phyloP scores from a whole-genome alignment of 352 stramenopile species.

The Phytophthora agathidicida region DNA sequence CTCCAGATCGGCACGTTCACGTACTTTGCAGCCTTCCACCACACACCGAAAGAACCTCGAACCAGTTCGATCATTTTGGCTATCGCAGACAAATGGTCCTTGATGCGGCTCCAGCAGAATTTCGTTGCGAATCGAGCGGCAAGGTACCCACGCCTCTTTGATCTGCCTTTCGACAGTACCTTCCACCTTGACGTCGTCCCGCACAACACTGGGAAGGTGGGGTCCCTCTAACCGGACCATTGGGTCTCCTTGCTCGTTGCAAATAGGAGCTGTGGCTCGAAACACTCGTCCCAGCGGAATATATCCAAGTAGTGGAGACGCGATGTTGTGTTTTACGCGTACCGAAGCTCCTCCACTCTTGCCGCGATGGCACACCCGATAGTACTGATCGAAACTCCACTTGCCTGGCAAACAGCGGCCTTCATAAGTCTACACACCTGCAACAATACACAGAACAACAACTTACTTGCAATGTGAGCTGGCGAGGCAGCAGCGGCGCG shows the following conservation, averaged over 20 bases:
- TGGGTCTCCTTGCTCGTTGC: constrained; percentile 75
- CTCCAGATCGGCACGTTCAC: constrained; percentile 48
- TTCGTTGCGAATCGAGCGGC: constrained; percentile 78
- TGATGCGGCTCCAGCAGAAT: constrained; percentile 63
- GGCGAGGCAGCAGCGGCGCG: constrained; percentile 27
- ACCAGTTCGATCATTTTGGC: neutral
- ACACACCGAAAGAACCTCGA: constrained; percentile 72
- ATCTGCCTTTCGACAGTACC: constrained; percentile 20
- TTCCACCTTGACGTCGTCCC: constrained; percentile 19
- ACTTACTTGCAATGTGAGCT: constrained; percentile 34
- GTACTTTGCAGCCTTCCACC: constrained; percentile 80
- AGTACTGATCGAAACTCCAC: constrained; percentile 69
- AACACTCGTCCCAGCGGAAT: constrained; percentile 76
- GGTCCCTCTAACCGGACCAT: constrained; percentile 73
- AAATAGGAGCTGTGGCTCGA: constrained; percentile 54
- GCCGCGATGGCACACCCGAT: constrained; percentile 72
- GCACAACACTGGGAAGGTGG: constrained; percentile 35
- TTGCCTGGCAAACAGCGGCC: constrained; percentile 34
- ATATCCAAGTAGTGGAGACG: constrained; percentile 62
- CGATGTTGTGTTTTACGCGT: constrained; percentile 71
- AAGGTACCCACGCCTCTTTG: constrained; percentile 70
- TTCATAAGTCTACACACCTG: no score
- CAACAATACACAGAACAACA: neutral
- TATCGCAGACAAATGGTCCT: constrained; percentile 41
- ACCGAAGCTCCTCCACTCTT: constrained; percentile 72